A percentile compares a stretch with the other conserved stretches of the same genome.
phyloP scores from a whole-genome alignment of 1,139 yeast species.

The Pichia terricola region DNA sequence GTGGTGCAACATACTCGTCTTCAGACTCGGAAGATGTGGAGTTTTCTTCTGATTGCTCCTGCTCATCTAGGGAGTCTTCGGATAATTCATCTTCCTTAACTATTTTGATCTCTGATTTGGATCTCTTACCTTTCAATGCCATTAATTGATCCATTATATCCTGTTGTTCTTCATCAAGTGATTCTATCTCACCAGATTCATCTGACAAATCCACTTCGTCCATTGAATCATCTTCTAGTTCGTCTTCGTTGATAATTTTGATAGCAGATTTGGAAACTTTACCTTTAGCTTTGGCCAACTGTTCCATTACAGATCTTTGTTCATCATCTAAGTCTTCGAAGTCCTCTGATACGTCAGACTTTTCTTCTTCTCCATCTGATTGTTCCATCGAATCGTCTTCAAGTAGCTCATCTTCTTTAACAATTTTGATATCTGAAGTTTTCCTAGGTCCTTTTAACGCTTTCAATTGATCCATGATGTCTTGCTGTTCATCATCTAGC shows the following conservation, averaged over 20 bases:
- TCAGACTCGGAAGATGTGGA: not conserved
- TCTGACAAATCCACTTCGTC: slow-evolving; percentile 19
- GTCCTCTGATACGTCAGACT: slow-evolving; percentile 7
- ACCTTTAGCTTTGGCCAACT: slow-evolving; percentile 10
- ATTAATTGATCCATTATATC: slow-evolving; percentile 12
- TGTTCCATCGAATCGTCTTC: slow-evolving; percentile 4
- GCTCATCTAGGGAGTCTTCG: slow-evolving; percentile 15
- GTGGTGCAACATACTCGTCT: slow-evolving; percentile 28
- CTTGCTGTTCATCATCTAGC: slow-evolving; percentile 10
- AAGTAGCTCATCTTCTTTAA: slow-evolving; percentile 14
- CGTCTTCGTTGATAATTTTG: slow-evolving; percentile 19
- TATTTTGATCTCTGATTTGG: slow-evolving; percentile 10
- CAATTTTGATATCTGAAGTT: slow-evolving; percentile 13
- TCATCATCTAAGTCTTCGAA: slow-evolving; percentile 12
- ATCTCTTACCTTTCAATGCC: slow-evolving; percentile 5
- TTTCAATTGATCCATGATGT: slow-evolving; percentile 9
- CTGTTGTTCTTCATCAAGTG: slow-evolving; percentile 8
- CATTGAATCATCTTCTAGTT: slow-evolving; percentile 15
- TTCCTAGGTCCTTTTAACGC: slow-evolving; percentile 8
- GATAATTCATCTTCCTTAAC: slow-evolving; percentile 19
- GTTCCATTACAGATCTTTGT: slow-evolving; percentile 10
- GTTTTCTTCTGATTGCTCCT: slow-evolving; percentile 3
- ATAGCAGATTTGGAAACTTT: slow-evolving; percentile 9
- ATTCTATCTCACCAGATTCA: slow-evolving; percentile 1
- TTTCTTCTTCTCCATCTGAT: slow-evolving; percentile 16